These are phyloP conservation scores for Podospora pseudopauciseta DNA, from an alignment of 495 filamentous ascomycete species.

Conservation along the genomic window DNA sequence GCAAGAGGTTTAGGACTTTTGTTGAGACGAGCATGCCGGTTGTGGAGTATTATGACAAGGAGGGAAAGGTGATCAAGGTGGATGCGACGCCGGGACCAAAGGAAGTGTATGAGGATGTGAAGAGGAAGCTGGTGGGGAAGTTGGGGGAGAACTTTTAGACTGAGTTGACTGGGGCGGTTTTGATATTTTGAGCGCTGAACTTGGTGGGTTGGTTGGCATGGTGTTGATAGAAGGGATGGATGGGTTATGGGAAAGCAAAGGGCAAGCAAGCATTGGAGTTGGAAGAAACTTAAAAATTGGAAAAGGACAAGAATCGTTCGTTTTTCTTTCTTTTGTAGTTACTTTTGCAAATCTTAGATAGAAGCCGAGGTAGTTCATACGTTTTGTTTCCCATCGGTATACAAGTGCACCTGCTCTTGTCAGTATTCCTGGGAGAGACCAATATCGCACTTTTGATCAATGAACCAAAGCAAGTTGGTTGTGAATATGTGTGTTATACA, in stretches of 20 bases:
- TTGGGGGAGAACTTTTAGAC: conserved; percentile 34
- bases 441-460: no score
- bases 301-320: neutral
- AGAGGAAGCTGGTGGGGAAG: conserved; percentile 37
- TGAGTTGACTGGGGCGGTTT: neutral
- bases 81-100: conserved; percentile 63
- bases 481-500: neutral
- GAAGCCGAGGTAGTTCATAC: neutral
- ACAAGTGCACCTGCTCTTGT: neutral
- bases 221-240: neutral
- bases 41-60: conserved; percentile 73
- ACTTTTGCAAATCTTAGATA: neutral
- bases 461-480: neutral
- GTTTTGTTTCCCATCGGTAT: neutral
- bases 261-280: neutral
- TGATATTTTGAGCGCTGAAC: neutral
- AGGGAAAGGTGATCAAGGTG: conserved; percentile 76
- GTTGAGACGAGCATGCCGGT: conserved; percentile 96
- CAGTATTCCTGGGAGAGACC: neutral
- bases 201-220: neutral
- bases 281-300: neutral
- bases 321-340: neutral
- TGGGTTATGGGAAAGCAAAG: neutral
- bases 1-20: conserved; percentile 91
- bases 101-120: conserved; percentile 69